Evolutionary conservation across 176 grass and related monocot species (phyloP), one percentile per base, ranked within the genome.

Genomic region (Zizania latifolia): DNA sequence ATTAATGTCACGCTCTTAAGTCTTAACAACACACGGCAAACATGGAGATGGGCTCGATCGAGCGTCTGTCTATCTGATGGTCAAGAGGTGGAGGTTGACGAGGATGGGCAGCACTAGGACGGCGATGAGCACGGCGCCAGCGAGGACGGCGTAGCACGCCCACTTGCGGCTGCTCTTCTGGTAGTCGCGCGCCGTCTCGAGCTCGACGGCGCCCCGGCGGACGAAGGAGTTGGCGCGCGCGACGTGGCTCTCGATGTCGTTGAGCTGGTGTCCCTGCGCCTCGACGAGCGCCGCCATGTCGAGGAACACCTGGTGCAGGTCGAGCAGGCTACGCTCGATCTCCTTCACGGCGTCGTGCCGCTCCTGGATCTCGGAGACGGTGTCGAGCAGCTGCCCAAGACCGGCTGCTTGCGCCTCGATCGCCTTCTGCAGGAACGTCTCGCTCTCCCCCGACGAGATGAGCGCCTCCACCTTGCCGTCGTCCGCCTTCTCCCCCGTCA

Each of bases 251-350:
- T 86, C 82, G 82, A 96, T 92, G 72, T 92, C 81, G 77, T 96
- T 96, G 84, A 96, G 87, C 74, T 96, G 93, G 68, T 89, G 84
- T 0, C 89, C 93, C 83, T 96, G 93, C 57, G 93, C 86, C 81
- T 96, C 93, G 4, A 96, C 93, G 58, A 96, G 78, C 70, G 93
- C 89, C 50, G 93, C 89, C 93, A 96, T 96, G 93, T 96, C 93
- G 2, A 96, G 70, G 82, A 92, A 92, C 66, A 92, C 90, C 83
- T 92, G 90, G 86, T 92, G 90, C 64, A 92, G 79, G 70, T 89
- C 90, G 75, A 93, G 71, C 45, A 93, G 82, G 86, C 83, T 93
- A 54, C 77, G 81, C 86, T 93, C 90, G 73, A 93, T 89, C 39
- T 93, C 90, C 75, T 93, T 93, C 7, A 93, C 90, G 62, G 90